phyloP scores from a whole-genome alignment of 768 basidiomycete genomes.

The Phallus indusiatus region DNA sequence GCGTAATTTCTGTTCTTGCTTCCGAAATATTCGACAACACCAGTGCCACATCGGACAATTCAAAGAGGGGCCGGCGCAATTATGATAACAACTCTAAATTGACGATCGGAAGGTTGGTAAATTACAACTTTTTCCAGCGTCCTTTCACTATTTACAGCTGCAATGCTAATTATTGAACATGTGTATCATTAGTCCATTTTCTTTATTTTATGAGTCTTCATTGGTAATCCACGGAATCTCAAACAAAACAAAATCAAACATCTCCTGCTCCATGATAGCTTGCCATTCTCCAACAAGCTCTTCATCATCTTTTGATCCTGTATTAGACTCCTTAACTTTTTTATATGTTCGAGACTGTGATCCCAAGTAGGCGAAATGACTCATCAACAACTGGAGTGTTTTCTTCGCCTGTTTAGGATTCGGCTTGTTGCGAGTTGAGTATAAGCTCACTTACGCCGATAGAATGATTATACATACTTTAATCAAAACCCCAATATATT shows the following conservation, averaged over 20 bases:
- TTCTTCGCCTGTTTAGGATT: slow-evolving; percentile 80
- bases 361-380: slow-evolving; percentile 73
- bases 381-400: slow-evolving; percentile 59
- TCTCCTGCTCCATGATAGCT: slow-evolving; percentile 88
- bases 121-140: too few relatives aligned
- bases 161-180: too few relatives aligned
- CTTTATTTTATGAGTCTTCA: not conserved
- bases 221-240: slow-evolving; percentile 78
- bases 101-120: too few relatives aligned
- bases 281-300: slow-evolving; percentile 90
- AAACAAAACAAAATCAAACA: slow-evolving; percentile 89
- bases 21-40: too few relatives aligned
- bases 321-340: slow-evolving; percentile 31
- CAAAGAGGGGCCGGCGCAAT: too few relatives aligned
- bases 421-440: slow-evolving; percentile 40
- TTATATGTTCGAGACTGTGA: slow-evolving; percentile 49
- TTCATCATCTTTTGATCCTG: slow-evolving; percentile 30
- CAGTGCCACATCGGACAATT: too few relatives aligned
- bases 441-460: not conserved
- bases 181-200: too few relatives aligned
- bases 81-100: too few relatives aligned
- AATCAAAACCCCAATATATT: slow-evolving; percentile 73
- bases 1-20: too few relatives aligned
- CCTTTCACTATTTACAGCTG: too few relatives aligned
- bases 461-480: slow-evolving; percentile 41